Conservation (phyloP, 805 yeast genomes). For the Scheffersomyces coipomensis region DNA sequence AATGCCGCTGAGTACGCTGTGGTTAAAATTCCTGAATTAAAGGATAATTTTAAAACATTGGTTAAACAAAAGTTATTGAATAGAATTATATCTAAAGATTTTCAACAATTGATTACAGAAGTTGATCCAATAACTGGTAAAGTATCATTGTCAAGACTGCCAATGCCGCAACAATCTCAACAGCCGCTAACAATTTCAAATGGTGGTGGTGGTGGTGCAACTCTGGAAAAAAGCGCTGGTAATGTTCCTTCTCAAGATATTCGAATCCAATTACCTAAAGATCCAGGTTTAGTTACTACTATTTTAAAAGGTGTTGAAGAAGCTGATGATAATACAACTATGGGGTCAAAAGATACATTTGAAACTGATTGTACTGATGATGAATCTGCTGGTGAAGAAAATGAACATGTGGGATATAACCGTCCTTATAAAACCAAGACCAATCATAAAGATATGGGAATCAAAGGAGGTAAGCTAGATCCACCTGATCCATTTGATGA, state of each 20-base stretch:
- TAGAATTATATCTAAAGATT: conserved; percentile 6
- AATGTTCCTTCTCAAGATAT: not conserved
- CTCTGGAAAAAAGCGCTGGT: not conserved
- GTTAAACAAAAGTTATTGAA: conserved; percentile 11
- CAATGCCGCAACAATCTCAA: too few relatives aligned
- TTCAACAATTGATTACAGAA: conserved; percentile 3
- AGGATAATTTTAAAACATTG: conserved; percentile 10
- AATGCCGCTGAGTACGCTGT: conserved; percentile 12
- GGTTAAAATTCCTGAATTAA: conserved; percentile 14
- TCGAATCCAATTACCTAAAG: not conserved
- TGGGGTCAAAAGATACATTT: too few relatives aligned
- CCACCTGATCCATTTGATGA: not conserved
- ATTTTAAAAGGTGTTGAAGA: not conserved
- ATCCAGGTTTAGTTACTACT: not conserved
- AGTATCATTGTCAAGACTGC: not conserved
- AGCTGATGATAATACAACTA: too few relatives aligned
- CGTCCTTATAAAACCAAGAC: conserved; percentile 3
- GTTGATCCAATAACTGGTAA: not conserved
- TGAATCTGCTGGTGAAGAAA: not conserved
- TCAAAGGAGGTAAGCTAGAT: not conserved
- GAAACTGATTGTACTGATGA: not conserved
- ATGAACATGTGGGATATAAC: not conserved
- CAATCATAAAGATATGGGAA: conserved; percentile 4
- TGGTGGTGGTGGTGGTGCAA: not conserved
- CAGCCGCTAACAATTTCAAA: not conserved